A percentile compares a stretch with the other conserved stretches of the same genome.
These are phyloP conservation scores for Saturnispora sanitii DNA, from an alignment of 805 yeast genomes.

Conservation along the genomic window DNA sequence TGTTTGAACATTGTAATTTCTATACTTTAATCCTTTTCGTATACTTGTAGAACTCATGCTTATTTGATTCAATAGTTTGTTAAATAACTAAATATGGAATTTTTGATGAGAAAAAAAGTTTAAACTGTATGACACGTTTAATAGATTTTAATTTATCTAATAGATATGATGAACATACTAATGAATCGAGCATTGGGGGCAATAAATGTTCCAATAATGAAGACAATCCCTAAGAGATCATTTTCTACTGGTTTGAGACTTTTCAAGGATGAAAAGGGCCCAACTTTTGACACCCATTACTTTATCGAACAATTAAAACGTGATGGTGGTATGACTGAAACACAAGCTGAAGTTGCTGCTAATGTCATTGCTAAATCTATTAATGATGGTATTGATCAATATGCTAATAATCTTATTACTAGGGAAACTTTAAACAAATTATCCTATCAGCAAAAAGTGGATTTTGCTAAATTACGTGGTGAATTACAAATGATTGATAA, in stretches of 20 bases:
- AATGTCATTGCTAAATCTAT: conserved; percentile 63
- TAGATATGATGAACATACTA: too few species aligned
- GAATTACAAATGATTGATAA: conserved; percentile 84
- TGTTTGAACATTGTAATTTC: conserved; percentile 13
- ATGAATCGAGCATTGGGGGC: background rate
- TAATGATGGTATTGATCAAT: conserved; percentile 67
- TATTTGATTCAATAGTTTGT: background rate
- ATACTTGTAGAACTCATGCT: background rate
- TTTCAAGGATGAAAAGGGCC: conserved; percentile 14
- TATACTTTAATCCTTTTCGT: conserved; percentile 6
- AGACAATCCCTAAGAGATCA: background rate
- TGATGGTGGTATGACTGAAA: conserved; percentile 54
- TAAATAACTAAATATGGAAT: too few species aligned
- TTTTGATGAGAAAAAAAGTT: background rate
- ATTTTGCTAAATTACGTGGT: conserved; percentile 88
- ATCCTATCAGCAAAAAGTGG: conserved; percentile 93
- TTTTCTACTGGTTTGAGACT: background rate
- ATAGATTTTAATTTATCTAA: too few species aligned
- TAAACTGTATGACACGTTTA: background rate
- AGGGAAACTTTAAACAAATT: conserved; percentile 74
- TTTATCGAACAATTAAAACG: conserved; percentile 57
- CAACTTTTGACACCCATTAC: conserved; percentile 63
- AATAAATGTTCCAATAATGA: too few species aligned
- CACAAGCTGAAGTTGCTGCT: conserved; percentile 77
- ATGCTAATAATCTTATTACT: conserved; percentile 71